phyloP scores from a whole-genome alignment of 1,139 yeast genomes.

The Lodderomyces elongisporus region DNA sequence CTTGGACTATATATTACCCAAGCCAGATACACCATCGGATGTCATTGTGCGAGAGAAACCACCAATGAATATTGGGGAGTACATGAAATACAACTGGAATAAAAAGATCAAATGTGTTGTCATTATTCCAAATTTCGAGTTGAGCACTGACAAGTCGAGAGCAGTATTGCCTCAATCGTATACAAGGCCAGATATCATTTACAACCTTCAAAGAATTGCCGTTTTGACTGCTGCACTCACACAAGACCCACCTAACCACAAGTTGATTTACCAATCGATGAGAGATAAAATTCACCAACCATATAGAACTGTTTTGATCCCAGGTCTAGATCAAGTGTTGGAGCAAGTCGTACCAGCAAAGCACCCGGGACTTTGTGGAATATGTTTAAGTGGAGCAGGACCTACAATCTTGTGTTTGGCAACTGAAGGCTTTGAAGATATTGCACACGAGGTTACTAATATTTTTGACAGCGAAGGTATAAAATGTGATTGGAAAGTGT shows the following conservation, averaged over 20 bases:
- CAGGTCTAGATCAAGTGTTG: constrained; percentile 82
- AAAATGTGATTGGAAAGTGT: constrained; percentile 72
- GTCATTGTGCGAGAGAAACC: no score
- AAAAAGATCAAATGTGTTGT: constrained; percentile 80
- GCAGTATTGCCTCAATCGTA: constrained; percentile 81
- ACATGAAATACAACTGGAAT: constrained; percentile 81
- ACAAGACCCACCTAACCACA: constrained; percentile 73
- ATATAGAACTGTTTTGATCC: constrained; percentile 82
- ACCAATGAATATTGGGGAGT: no score
- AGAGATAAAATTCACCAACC: constrained; percentile 96
- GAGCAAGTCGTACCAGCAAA: constrained; percentile 76
- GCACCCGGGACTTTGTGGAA: constrained; percentile 84
- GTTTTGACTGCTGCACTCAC: constrained; percentile 69
- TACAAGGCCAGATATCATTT: constrained; percentile 77
- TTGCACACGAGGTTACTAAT: constrained; percentile 68
- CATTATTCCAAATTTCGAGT: constrained; percentile 89
- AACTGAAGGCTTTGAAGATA: constrained; percentile 77
- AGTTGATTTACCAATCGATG: constrained; percentile 88
- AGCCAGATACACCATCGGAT: constrained; percentile 2
- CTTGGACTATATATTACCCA: constrained; percentile 73
- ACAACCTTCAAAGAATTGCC: constrained; percentile 61
- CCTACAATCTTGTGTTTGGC: constrained; percentile 95
- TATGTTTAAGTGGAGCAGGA: constrained; percentile 96
- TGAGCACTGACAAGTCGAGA: constrained; percentile 86
- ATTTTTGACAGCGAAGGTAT: constrained; percentile 67